Percentiles rank a stretch among this genome's conserved stretches.
Evolutionary conservation across 2,329 filamentous ascomycete species (phyloP).

Genomic region (Botrytis galanthina): DNA sequence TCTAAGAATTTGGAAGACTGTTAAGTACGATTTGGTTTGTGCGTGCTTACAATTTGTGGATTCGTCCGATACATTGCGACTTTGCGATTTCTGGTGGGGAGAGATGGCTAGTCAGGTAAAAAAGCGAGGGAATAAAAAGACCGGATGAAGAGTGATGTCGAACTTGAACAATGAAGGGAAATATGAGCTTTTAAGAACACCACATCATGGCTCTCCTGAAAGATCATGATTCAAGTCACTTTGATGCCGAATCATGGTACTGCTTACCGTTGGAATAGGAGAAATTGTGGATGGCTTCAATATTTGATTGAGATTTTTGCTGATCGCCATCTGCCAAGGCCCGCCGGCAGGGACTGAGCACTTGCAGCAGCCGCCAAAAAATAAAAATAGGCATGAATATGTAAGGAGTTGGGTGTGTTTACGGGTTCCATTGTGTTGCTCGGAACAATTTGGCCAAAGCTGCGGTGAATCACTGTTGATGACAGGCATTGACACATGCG

Average conservation of each 20-base stretch:
- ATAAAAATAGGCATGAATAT: not conserved
- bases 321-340: conserved; percentile 2
- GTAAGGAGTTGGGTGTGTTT: not conserved
- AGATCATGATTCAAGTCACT: not conserved
- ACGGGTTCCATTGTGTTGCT: not conserved
- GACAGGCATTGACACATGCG: conserved; percentile 1
- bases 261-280: conserved; percentile 1
- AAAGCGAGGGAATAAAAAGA: too few relatives aligned
- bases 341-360: not conserved
- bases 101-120: not conserved
- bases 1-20: not conserved
- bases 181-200: not conserved
- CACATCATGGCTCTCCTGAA: not conserved
- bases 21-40: not conserved
- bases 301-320: not conserved
- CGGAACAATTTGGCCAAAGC: not conserved
- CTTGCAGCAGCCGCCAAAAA: not conserved
- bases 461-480: not conserved
- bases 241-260: not conserved
- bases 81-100: not conserved
- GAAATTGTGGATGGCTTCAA: not conserved
- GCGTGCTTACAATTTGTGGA: conserved; percentile 9
- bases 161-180: not conserved
- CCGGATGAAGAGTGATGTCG: not conserved
- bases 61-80: conserved; percentile 6